These are phyloP conservation scores for Ophiostoma triangulosporum DNA, from an alignment of 2,329 filamentous ascomycete genomes.

Conservation along the genomic window DNA sequence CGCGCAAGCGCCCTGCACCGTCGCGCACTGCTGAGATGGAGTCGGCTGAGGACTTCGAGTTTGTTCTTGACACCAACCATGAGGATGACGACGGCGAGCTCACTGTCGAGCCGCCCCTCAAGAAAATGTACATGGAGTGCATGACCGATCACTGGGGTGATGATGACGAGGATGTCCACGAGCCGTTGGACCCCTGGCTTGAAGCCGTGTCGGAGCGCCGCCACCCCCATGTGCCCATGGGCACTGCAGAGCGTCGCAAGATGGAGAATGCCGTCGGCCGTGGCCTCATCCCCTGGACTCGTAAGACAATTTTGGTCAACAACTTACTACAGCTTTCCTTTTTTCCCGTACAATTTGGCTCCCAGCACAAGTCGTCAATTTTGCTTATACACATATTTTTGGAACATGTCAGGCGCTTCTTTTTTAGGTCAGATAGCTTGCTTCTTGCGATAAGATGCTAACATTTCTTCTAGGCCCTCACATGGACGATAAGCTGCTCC, in stretches of 20 bases:
- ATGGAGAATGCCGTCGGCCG: background rate
- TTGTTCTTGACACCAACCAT: no score
- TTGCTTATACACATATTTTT: background rate
- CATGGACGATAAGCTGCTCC: background rate
- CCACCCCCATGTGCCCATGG: background rate
- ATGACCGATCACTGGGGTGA: no score
- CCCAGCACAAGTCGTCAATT: background rate
- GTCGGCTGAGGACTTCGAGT: no score
- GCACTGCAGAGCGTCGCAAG: background rate
- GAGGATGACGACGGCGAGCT: no score
- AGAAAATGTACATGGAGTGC: no score
- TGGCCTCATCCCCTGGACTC: background rate
- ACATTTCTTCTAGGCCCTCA: background rate
- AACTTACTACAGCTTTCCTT: background rate
- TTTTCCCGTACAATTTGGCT: no score
- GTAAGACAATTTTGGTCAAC: background rate
- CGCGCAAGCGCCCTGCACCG: no score
- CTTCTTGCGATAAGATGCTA: background rate
- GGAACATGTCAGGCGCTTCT: background rate
- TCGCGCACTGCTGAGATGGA: no score
- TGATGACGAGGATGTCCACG: background rate
- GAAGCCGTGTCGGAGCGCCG: background rate
- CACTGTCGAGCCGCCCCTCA: no score
- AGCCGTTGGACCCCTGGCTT: background rate
- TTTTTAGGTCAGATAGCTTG: background rate